Evolutionary conservation across 2,329 filamentous ascomycete genomes (phyloP).

Genomic region (Colletotrichum coccodes): DNA sequence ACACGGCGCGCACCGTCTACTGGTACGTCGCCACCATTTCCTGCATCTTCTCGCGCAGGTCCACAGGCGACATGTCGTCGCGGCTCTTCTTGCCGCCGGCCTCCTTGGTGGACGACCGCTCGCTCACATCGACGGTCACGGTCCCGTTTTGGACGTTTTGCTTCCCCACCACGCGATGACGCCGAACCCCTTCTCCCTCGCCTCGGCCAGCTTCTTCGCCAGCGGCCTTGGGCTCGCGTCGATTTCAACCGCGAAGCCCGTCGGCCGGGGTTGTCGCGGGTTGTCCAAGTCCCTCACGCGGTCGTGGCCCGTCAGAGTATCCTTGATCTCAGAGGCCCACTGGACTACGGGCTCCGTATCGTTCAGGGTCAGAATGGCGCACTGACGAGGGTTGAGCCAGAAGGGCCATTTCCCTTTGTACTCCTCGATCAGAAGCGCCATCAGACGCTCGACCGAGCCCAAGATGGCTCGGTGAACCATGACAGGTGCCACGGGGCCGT

Average conservation of each 20-base stretch:
- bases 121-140: constrained; percentile 57
- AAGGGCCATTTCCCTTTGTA: constrained; percentile 86
- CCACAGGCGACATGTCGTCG: constrained; percentile 54
- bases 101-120: constrained; percentile 38
- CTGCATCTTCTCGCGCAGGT: constrained; percentile 56
- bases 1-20: constrained; percentile 41
- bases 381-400: constrained; percentile 86
- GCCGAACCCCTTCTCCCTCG: constrained; percentile 77
- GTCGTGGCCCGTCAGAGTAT: constrained; percentile 61
- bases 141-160: constrained; percentile 68
- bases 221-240: constrained; percentile 72
- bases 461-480: constrained; percentile 88
- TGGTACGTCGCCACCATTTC: constrained; percentile 58
- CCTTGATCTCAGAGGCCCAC: constrained; percentile 58
- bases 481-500: constrained; percentile 74
- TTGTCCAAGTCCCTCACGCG: constrained; percentile 38
- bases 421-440: constrained; percentile 87
- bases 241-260: constrained; percentile 74
- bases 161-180: constrained; percentile 79
- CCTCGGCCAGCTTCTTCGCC: constrained; percentile 76
- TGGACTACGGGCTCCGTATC: constrained; percentile 63
- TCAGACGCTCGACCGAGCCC: constrained; percentile 84
- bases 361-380: constrained; percentile 79
- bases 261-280: constrained; percentile 57
- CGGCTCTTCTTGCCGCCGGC: constrained; percentile 38